A percentile compares a stretch with the other conserved stretches of the same genome.
Conservation (phyloP, 192 early-diverging fungal species). For the Pilobolus umbonatus region DNA sequence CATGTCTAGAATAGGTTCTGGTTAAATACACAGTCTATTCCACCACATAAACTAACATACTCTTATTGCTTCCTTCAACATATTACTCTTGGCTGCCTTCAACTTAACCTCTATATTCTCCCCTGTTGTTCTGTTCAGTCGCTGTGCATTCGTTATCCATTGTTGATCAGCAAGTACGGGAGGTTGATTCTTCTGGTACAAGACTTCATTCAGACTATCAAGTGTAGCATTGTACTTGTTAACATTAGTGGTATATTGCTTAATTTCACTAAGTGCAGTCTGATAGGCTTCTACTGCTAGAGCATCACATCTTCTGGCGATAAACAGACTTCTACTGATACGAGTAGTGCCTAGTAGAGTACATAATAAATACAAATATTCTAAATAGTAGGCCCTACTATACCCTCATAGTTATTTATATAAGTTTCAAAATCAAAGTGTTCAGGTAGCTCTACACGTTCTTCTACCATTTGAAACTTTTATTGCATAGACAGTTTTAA, state of each 20-base stretch:
- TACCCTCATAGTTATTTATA: constrained; percentile 22
- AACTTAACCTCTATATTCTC: constrained; percentile 73
- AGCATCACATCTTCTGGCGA: constrained; percentile 64
- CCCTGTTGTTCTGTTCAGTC: constrained; percentile 38
- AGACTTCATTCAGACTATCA: constrained; percentile 51
- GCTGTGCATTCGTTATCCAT: constrained; percentile 48
- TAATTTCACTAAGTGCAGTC: constrained; percentile 57
- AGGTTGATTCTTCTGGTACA: constrained; percentile 33
- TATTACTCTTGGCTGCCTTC: constrained; percentile 70
- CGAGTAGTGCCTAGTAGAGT: constrained; percentile 54
- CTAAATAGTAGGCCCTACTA: neutral
- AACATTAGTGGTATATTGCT: constrained; percentile 41
- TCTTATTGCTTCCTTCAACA: constrained; percentile 83
- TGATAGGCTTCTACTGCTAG: constrained; percentile 63
- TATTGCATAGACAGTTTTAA: neutral
- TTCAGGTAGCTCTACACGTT: constrained; percentile 1
- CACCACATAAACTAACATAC: constrained; percentile 36
- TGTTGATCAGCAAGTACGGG: constrained; percentile 36
- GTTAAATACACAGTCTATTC: neutral
- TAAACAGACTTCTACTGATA: constrained; percentile 67
- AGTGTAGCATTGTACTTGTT: constrained; percentile 45
- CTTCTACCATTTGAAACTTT: neutral
- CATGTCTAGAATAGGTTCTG: constrained; percentile 54
- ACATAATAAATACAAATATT: neutral
- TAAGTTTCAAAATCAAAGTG: constrained; percentile 25